Evolutionary conservation across 495 filamentous ascomycete genomes (phyloP), one percentile per base, ranked within the genome.

Genomic region (Peziza echinospora): DNA sequence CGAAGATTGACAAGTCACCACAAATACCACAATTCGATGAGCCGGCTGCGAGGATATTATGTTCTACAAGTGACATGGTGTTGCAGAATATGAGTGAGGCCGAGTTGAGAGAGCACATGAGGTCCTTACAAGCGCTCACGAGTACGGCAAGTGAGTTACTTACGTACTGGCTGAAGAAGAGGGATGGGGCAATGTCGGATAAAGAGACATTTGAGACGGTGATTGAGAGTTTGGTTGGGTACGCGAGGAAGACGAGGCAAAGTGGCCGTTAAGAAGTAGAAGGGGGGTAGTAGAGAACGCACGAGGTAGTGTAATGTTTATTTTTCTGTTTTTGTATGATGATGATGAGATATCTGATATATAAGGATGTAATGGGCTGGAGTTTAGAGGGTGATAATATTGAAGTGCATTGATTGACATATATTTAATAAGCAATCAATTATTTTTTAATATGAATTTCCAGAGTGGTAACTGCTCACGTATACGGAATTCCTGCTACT

Each of bases 201-300:
- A 81, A 91, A 54, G 87, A 94, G 63, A 83, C 84, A 5, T 94
- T 99, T 67, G 89, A 99, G 57, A 83, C 81, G 0, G 89, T 99
- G 7, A 93, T 99, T 69, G 91, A 94, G 65, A 93, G 94, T 60
- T 64, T 99, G 48, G 89, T 99, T 39, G 89, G 80, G 62, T 89
- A 93, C 66, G 89, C 91, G 7, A 70, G 84, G 63, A 82, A 86
- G 59, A 77, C 82, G 42, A 69, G 89, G 58, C 89, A 86, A 63
- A 51, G 53, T 11, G 57, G 13, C 19, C 30, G 30, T 13, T 37
- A 37, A 17, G n/a, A n/a, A n/a, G n/a, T n/a, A n/a, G n/a, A n/a
- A n/a, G n/a, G n/a, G n/a, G n/a, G n/a, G n/a, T n/a, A n/a, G n/a
- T n/a, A n/a, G n/a, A n/a, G n/a, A n/a, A n/a, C n/a, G n/a, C n/a